Evolutionary conservation across 768 basidiomycete genomes (phyloP).

Genomic region (Podaxis pistillaris): DNA sequence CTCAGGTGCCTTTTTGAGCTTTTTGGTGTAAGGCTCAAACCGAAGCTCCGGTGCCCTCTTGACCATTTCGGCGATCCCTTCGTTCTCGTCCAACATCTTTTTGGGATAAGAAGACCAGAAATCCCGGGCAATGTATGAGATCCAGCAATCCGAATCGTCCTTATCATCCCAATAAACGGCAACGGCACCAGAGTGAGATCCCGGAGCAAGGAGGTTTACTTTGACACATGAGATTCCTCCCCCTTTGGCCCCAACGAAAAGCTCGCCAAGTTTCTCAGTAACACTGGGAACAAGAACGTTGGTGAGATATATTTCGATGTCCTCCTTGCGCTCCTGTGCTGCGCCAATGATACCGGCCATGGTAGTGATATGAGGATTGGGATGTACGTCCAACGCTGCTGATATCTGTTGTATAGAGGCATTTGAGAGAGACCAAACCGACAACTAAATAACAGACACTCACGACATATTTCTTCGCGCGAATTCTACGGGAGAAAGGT

Average conservation of each 20-base stretch:
- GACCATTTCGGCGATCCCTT: neutral
- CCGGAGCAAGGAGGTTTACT: neutral
- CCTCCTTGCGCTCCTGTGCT: neutral
- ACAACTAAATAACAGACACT: neutral
- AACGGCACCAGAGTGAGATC: neutral
- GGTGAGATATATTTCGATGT: neutral
- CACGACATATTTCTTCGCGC: neutral
- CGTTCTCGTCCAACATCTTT: neutral
- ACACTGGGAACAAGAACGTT: neutral
- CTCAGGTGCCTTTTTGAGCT: neutral
- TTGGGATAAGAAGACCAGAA: neutral
- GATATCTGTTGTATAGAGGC: neutral
- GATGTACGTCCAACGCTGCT: neutral
- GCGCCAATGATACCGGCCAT: neutral
- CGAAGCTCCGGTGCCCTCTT: neutral
- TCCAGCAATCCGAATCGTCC: neutral
- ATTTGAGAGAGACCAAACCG: neutral
- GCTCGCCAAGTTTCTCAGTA: neutral
- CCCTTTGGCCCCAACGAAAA: neutral
- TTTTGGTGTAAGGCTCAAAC: neutral
- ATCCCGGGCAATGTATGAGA: neutral
- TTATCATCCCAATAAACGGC: neutral
- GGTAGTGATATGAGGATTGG: neutral
- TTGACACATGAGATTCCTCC: neutral
- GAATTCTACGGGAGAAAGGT: neutral